A percentile compares a stretch with the other conserved stretches of the same genome.
Conservation (phyloP, 2,329 filamentous ascomycete species). For the Colletotrichum orbiculare region DNA sequence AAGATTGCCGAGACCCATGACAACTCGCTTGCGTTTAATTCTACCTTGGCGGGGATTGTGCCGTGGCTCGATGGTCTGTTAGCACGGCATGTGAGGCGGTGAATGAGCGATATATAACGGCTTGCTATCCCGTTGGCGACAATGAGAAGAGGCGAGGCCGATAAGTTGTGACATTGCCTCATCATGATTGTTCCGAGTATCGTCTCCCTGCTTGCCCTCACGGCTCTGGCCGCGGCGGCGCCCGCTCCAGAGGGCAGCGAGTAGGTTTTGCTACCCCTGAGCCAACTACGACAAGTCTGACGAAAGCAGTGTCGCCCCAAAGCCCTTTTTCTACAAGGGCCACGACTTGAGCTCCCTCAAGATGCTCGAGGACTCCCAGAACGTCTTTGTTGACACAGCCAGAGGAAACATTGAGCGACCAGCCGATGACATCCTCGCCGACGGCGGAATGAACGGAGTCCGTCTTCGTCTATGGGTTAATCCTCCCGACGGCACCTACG, state of each 20-base stretch:
- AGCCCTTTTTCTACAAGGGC: slow-evolving; percentile 33
- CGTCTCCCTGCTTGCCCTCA: slow-evolving; percentile 26
- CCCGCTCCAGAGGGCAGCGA: slow-evolving; percentile 12
- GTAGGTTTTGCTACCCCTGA: slow-evolving; percentile 9
- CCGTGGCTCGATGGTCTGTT: slow-evolving; percentile 1
- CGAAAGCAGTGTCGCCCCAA: slow-evolving; percentile 1
- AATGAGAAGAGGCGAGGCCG: too few species aligned
- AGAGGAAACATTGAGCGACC: slow-evolving; percentile 24
- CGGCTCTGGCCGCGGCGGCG: slow-evolving; percentile 18
- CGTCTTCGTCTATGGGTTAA: slow-evolving; percentile 33
- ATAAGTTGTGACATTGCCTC: not conserved
- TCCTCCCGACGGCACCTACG: slow-evolving; percentile 32
- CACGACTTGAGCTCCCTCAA: slow-evolving; percentile 34
- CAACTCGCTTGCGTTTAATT: slow-evolving; percentile 24
- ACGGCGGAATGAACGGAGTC: slow-evolving; percentile 33
- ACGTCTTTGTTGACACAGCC: slow-evolving; percentile 30
- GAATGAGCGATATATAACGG: slow-evolving; percentile 11
- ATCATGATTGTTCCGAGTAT: slow-evolving; percentile 20
- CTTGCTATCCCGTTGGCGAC: not conserved
- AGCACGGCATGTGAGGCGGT: slow-evolving; percentile 15
- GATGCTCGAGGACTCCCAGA: slow-evolving; percentile 30
- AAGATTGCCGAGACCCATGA: slow-evolving; percentile 28
- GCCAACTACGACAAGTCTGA: not conserved
- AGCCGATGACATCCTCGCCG: slow-evolving; percentile 33
- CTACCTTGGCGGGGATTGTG: slow-evolving; percentile 11